Percentiles rank a stretch among this genome's conserved stretches.
Evolutionary conservation across 345 rosid genomes (phyloP).

Genomic region (Eucalyptus tenuipes): DNA sequence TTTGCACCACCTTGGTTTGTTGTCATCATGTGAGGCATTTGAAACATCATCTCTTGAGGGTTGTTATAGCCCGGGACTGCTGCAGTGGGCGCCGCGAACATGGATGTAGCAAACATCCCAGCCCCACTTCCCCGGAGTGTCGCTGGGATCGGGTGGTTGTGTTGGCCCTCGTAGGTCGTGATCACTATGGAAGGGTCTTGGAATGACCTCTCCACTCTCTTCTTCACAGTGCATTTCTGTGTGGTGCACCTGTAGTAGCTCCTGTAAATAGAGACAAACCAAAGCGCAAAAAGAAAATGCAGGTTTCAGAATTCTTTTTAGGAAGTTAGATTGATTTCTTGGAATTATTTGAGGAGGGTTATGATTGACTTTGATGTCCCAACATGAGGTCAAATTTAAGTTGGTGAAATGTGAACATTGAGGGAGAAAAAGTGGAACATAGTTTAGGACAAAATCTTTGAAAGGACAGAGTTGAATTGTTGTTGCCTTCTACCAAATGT

Average conservation of each 20-base stretch:
- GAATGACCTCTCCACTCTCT: constrained; percentile 81
- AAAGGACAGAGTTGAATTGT: not conserved
- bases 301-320: not conserved
- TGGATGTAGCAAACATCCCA: constrained; percentile 27
- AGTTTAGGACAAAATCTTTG: not conserved
- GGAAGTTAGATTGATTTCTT: not conserved
- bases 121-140: constrained; percentile 54
- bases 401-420: not conserved
- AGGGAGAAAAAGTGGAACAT: not conserved
- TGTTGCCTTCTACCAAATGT: not conserved
- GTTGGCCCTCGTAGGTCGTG: constrained; percentile 89
- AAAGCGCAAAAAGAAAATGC: not conserved
- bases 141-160: constrained; percentile 68
- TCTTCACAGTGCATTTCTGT: constrained; percentile 79
- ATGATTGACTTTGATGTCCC: not conserved
- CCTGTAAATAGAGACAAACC: constrained; percentile 11
- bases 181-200: constrained; percentile 82
- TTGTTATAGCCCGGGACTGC: constrained; percentile 19
- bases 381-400: not conserved
- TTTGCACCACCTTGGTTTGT: constrained; percentile 1
- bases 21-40: not conserved
- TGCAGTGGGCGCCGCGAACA: constrained; percentile 12
- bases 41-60: constrained; percentile 20
- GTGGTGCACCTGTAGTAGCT: constrained; percentile 94
- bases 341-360: not conserved